Evolutionary conservation across 495 filamentous ascomycete genomes (phyloP), one percentile per base, ranked within the genome.

Genomic region (Hyphodiscus hymeniophilus): DNA sequence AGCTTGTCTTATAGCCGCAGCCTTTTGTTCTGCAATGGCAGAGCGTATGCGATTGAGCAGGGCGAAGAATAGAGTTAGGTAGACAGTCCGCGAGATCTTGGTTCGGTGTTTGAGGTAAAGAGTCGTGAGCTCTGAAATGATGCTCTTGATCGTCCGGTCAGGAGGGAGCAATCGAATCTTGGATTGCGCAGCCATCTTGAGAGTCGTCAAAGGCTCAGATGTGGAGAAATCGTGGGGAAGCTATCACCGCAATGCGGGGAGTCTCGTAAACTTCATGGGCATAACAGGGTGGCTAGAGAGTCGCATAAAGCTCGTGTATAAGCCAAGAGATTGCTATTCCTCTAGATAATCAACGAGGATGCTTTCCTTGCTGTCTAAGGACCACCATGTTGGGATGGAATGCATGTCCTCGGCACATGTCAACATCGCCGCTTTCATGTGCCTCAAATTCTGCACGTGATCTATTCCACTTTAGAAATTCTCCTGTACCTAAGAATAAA

Each of bases 21-120:
- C 85, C 62, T 92, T 95, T 62, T 97, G 94, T 60, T 95, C 89
- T 54, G 80, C 78, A 59, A 97, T 82, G 50, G 89, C 89, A 79
- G 88, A 82, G 55, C 89, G 89, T 26, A 96, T 80, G 53, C 94
- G 87, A 63, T 94, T 88, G 30, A 85, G 75, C 44, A 97, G 80
- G 31, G 89, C 87, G 45, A 94, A 71, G 51, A 94, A 85, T 47
- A 98, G 79, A n/a, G 88, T 85, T 31, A 97, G 73, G 68, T 95
- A 97, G 54, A 96, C 82, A 36, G 81, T 81, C 61, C 90, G 87
- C 7, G 90, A 95, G 62, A 98, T 92, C 35, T 79, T 77, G 31
- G 85, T 91, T 48, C 94, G 89, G 70, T 97, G 77, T 52, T 74
- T 70, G 45, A 91, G 77, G 74, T 98, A 98, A 23, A 85, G 74